phyloP scores from a whole-genome alignment of 2,329 filamentous ascomycete species.

The Hymenoscyphus scutula region DNA sequence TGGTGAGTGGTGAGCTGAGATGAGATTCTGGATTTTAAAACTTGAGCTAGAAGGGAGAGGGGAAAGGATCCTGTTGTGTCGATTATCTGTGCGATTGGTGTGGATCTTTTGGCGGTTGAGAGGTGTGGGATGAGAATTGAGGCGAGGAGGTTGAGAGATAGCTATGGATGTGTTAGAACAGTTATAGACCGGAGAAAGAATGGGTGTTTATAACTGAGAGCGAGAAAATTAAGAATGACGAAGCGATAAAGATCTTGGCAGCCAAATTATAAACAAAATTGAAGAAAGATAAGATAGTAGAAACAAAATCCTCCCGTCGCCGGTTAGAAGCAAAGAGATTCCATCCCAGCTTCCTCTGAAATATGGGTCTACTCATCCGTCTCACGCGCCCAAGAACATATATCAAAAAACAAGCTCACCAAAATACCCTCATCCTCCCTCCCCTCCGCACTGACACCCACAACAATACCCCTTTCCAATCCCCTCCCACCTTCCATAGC shows the following conservation, averaged over 20 bases:
- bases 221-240: no score
- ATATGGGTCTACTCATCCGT: no score
- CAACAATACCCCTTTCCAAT: slow-evolving; percentile 28
- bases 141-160: slow-evolving; percentile 32
- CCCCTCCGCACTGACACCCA: slow-evolving; percentile 32
- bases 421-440: slow-evolving; percentile 26
- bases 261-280: no score
- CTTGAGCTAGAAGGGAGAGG: slow-evolving; percentile 27
- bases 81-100: slow-evolving; percentile 29
- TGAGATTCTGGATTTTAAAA: slow-evolving; percentile 27
- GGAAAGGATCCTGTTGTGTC: slow-evolving; percentile 35
- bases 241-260: no score
- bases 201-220: background rate
- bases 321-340: no score
- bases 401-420: slow-evolving; percentile 25
- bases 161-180: slow-evolving; percentile 14
- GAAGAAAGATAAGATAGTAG: no score
- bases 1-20: background rate
- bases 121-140: slow-evolving; percentile 23
- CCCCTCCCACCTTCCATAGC: slow-evolving; percentile 6
- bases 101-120: background rate
- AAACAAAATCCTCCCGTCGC: no score
- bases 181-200: background rate
- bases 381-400: slow-evolving; percentile 1
- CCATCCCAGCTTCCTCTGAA: no score